Base-by-base conservation (phyloP, 2,329 filamentous ascomycete species). In the Pezicula radicicola region DNA sequence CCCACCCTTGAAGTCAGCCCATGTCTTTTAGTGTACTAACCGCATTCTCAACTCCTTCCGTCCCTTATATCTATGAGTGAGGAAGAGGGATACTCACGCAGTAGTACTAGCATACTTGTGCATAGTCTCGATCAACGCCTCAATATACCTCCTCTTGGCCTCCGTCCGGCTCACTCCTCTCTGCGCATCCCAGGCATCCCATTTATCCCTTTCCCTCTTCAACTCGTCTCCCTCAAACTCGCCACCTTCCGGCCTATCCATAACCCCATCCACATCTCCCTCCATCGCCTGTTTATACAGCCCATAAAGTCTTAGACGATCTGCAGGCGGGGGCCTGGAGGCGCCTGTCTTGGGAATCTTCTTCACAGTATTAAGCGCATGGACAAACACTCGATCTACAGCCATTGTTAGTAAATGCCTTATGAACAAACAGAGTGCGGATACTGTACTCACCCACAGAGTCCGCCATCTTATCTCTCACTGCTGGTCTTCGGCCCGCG, bases 241-340 rank as follows among this genome's bases (percentile, higher is more conserved):
- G 8, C 74, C 72, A 18, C 72, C 75, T 27, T 91, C 91, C 37
- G 94, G 93, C 43, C 91, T 83, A 63, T 93, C 87, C 87, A 97
- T 95, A 46, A 97, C 91, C 46, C 90, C 89, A 61, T 94, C 89
- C 33, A 97, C 92, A 71, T 99, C 91, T 46, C 94, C 94, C 75
- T 99, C 92, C 94, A 97, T 97, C 56, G 91, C 91, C 72, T 99
- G 94, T 70, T 99, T 99, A 76, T 99, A 99, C 60, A 99, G 80
- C 58, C 94, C 94, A 86, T 99, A 99, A 56, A 99, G 87, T 53
- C 89, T 88, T 62, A 99, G 79, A 52, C 94, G 87, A 66, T 95
- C 92, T 55, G 81, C 77, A 2, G 91, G 83, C 45, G 94, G 94
- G 43, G 94, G 94, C 56, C 94, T 88, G 57, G 90, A 85, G 48